Base-by-base conservation (phyloP, 768 basidiomycete species). In the Tylopilus felleus region DNA sequence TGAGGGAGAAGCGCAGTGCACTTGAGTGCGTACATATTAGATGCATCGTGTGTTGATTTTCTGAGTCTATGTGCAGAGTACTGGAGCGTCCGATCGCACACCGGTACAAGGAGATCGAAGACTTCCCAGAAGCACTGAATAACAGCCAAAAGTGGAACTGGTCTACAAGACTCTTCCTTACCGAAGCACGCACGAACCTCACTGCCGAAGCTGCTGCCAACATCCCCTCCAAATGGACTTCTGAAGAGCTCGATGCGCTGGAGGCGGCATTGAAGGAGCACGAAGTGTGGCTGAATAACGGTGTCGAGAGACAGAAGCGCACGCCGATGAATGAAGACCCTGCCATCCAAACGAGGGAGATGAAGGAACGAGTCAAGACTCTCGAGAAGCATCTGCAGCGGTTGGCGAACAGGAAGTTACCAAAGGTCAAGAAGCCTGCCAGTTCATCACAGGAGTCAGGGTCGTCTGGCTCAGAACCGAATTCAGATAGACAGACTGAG, bases 81-180 rank as follows among this genome's bases (percentile, higher is more conserved):
- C 71, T 93, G 53, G 96, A 98, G 64, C 76, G 77, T 35, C 91
- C 93, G 5, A 84, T 97, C 58, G 79, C 92, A 45, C 81, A 86
- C 67, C 90, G 97, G 13, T 93, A 94, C 74, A 81, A 84, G 68
- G 97, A 99, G 72, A 88, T 90, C 43, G 83, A 89, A 59, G 84
- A 84, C 27, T 93, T 97, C 72, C 89, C 90, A 4, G 80, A 83
- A 57, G 84, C 86, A 1, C 77, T 98, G 51, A 88, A 93, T 65
- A 86, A 80, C 72, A 85, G 82, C 53, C 89, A 90, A 67, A 87
- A 84, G 82, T 88, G 84, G 88, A 93, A 84, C 73, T 99, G 83
- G 90, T 86, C 79, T 71, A 89, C 83, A 54, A 85, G 79, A 16
- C 69, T 90, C n/a, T 99, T 98, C 86, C 79, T 97, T 27, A 73